A percentile compares a stretch with the other conserved stretches of the same genome.
These are phyloP conservation scores for Monosporascus sp. DNA, from an alignment of 2,329 filamentous ascomycete genomes.

Conservation along the genomic window DNA sequence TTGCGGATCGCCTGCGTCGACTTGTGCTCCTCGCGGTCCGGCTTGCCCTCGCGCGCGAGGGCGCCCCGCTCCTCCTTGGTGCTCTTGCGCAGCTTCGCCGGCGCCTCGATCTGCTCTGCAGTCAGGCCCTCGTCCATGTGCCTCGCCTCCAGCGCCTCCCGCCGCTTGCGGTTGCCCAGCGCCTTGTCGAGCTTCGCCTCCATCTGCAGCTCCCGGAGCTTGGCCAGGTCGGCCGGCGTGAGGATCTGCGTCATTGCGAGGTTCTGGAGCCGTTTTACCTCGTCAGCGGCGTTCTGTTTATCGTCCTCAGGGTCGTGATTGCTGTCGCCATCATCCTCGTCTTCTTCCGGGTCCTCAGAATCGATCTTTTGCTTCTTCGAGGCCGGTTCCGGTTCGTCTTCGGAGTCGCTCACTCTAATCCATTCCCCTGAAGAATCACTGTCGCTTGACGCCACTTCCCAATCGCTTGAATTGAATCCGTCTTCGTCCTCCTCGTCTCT, in stretches of 20 bases:
- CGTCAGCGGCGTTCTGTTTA: constrained; percentile 38
- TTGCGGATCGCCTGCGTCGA: constrained; percentile 78
- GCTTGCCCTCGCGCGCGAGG: constrained; percentile 76
- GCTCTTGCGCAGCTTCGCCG: constrained; percentile 72
- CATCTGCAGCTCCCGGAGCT: constrained; percentile 81
- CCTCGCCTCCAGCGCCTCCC: constrained; percentile 47
- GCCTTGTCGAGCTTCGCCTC: constrained; percentile 65
- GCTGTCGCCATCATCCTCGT: constrained; percentile 18
- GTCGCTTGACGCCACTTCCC: constrained; percentile 57
- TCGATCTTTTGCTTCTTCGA: constrained; percentile 58
- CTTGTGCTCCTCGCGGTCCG: constrained; percentile 73
- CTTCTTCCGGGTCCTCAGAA: constrained; percentile 27
- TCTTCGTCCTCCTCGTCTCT: constrained; percentile 57
- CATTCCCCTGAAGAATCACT: constrained; percentile 76
- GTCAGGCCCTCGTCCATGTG: constrained; percentile 87
- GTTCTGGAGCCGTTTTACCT: constrained; percentile 53
- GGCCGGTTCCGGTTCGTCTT: constrained; percentile 69
- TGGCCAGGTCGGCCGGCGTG: constrained; percentile 92
- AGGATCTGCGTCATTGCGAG: constrained; percentile 91
- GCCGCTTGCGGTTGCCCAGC: constrained; percentile 43
- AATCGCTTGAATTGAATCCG: constrained; percentile 49
- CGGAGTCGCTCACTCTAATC: constrained; percentile 85
- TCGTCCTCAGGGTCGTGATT: constrained; percentile 25
- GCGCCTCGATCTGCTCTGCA: constrained; percentile 84
- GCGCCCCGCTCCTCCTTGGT: constrained; percentile 89